phyloP scores from a whole-genome alignment of 106 monocot genomes.

The Apostasia ramifera region DNA sequence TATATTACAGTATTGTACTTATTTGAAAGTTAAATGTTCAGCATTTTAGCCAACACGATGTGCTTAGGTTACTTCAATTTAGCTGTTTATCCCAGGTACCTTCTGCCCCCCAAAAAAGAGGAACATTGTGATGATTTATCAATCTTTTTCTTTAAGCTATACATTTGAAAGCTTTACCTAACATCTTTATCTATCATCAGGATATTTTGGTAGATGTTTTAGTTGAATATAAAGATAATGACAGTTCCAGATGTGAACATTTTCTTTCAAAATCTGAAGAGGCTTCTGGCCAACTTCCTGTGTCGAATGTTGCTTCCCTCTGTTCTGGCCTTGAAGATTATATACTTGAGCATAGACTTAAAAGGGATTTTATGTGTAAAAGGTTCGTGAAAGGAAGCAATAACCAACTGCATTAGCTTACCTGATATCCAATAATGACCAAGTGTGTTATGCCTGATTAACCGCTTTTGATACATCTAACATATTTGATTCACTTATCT shows the following conservation, averaged over 20 bases:
- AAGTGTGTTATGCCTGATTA: no score
- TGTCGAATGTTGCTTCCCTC: conserved; percentile 36
- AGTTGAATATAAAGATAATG: conserved; percentile 30
- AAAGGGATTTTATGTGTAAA: conserved; percentile 18
- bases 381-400: background rate
- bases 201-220: conserved; percentile 33
- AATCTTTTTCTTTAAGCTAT: background rate
- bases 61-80: no score
- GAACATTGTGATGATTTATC: background rate
- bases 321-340: conserved; percentile 58
- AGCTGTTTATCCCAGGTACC: no score
- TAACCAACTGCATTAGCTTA: no score
- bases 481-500: background rate
- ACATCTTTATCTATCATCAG: conserved; percentile 21
- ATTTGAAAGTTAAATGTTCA: background rate
- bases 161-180: background rate
- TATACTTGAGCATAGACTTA: conserved; percentile 37
- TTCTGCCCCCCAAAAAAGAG: no score
- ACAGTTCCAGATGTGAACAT: conserved; percentile 21
- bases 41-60: background rate
- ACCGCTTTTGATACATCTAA: no score
- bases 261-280: conserved; percentile 29
- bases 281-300: conserved; percentile 17
- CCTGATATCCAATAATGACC: no score
- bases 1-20: background rate